Evolutionary conservation across 768 basidiomycete genomes (phyloP).

Genomic region (Macrolepiota fuliginosa): DNA sequence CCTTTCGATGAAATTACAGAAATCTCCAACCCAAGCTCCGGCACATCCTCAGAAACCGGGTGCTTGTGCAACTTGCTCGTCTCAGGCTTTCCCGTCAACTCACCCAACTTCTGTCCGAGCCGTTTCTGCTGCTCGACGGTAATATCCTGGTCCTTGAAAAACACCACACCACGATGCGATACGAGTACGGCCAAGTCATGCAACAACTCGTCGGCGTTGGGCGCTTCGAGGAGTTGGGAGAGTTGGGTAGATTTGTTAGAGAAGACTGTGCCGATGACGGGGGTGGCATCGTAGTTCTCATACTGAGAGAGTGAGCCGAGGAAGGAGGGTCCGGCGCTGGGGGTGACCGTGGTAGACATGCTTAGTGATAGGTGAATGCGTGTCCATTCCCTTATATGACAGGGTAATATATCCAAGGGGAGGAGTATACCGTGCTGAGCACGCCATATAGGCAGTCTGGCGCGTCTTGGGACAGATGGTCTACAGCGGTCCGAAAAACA

Average conservation of each 20-base stretch:
- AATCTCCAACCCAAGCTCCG: too few species aligned
- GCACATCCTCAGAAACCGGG: too few species aligned
- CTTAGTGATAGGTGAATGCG: neutral
- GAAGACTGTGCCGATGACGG: slow-evolving; percentile 58
- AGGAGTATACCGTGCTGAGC: neutral
- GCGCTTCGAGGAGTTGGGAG: slow-evolving; percentile 39
- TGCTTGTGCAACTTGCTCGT: too few species aligned
- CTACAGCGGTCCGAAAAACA: too few species aligned
- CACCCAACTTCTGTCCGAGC: too few species aligned
- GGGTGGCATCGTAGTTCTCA: slow-evolving; percentile 42
- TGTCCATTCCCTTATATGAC: neutral
- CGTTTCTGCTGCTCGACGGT: too few species aligned
- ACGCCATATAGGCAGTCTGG: neutral
- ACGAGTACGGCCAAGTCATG: slow-evolving; percentile 53
- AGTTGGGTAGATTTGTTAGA: slow-evolving; percentile 42
- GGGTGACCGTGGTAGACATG: neutral
- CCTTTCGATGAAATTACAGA: too few species aligned
- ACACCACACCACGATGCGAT: slow-evolving; percentile 60
- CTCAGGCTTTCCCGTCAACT: too few species aligned
- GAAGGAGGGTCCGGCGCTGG: slow-evolving; percentile 14
- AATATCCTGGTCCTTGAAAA: slow-evolving; percentile 53
- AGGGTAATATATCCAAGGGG: neutral
- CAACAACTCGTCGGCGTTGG: slow-evolving; percentile 48
- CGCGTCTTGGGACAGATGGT: too few species aligned
- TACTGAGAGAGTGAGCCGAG: slow-evolving; percentile 35